Conservation (phyloP, 1,139 yeast species). For the Pichia sp. region DNA sequence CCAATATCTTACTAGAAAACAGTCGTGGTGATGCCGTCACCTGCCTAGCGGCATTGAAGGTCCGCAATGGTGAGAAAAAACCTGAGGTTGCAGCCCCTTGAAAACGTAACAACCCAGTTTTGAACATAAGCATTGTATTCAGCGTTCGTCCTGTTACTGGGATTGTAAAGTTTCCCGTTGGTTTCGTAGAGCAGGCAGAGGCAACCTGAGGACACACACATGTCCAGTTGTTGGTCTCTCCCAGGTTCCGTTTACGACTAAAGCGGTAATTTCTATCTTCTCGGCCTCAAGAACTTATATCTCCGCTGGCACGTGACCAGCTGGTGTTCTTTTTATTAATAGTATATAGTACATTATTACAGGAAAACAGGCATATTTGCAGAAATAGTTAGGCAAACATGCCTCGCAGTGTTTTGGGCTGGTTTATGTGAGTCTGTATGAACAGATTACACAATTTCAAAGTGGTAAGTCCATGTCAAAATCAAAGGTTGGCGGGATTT, state of each 20-base stretch:
- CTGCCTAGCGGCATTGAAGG: background rate
- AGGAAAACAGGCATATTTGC: background rate
- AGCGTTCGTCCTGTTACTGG: background rate
- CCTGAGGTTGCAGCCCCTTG: background rate
- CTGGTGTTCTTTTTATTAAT: background rate
- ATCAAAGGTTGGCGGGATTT: background rate
- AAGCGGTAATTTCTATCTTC: background rate
- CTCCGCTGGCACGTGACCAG: background rate
- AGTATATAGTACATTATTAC: background rate
- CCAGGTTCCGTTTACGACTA: background rate
- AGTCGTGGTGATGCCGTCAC: background rate
- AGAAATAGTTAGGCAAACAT: too few species aligned
- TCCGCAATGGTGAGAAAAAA: background rate
- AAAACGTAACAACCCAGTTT: background rate
- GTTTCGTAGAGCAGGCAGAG: background rate
- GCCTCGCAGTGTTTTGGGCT: too few species aligned
- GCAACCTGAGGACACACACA: background rate
- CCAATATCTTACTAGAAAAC: background rate
- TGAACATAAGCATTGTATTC: background rate
- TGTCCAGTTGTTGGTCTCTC: background rate
- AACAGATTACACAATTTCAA: background rate
- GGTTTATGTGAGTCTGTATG: too few species aligned
- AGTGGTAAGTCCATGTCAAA: background rate
- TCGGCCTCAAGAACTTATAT: background rate
- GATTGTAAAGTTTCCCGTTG: too few species aligned